phyloP scores from a whole-genome alignment of 164 flowering plant genomes.

The Tetrastigma voinierianum region DNA sequence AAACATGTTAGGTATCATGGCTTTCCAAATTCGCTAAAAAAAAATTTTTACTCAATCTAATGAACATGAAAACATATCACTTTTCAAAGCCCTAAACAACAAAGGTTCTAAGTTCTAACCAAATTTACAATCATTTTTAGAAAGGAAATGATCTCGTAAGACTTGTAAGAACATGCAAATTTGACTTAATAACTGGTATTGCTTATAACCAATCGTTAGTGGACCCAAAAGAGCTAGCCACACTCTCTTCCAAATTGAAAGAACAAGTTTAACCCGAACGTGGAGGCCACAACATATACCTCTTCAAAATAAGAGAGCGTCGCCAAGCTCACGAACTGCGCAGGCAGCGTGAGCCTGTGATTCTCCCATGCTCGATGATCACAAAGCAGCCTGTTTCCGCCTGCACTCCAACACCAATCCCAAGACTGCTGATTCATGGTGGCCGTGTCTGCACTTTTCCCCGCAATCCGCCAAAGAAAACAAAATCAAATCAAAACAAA shows the following conservation, averaged over 20 bases:
- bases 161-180: too few species aligned
- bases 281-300: constrained; percentile 19
- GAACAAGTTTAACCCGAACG: constrained; percentile 26
- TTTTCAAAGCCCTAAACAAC: too few species aligned
- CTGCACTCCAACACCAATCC: constrained; percentile 16
- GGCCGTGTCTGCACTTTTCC: constrained; percentile 2
- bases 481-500: neutral
- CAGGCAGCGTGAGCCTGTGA: constrained; percentile 17
- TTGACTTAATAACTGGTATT: too few species aligned
- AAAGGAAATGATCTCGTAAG: too few species aligned
- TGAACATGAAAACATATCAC: too few species aligned
- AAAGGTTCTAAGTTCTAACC: too few species aligned
- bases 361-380: constrained; percentile 2
- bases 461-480: neutral
- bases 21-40: too few species aligned
- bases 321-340: constrained; percentile 27
- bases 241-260: constrained; percentile 29
- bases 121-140: too few species aligned
- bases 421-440: constrained; percentile 25
- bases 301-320: constrained; percentile 22
- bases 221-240: constrained; percentile 14
- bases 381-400: neutral
- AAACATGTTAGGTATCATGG: too few species aligned
- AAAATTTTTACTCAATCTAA: too few species aligned
- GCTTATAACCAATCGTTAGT: neutral